Evolutionary conservation across 306 rosid species (phyloP).

Genomic region (Elaeagnus macrophylla): DNA sequence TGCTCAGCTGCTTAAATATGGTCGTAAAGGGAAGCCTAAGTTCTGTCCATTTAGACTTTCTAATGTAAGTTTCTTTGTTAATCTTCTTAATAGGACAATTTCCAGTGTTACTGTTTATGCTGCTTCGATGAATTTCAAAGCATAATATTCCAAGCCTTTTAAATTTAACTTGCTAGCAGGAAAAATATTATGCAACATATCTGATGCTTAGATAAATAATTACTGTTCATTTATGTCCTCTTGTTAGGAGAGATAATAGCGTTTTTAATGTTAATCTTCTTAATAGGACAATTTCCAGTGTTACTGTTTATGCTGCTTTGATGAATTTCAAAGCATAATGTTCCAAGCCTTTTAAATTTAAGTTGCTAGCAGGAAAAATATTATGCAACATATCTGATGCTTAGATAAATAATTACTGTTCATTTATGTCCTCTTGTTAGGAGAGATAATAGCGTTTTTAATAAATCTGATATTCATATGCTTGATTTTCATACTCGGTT

Average conservation of each 20-base stretch:
- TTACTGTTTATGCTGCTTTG: background rate
- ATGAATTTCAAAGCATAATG: background rate
- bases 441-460: too few species aligned
- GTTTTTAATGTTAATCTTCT: constrained; percentile 18
- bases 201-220: background rate
- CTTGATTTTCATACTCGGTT: too few species aligned
- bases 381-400: background rate
- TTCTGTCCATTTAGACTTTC: constrained; percentile 89
- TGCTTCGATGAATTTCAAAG: background rate
- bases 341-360: background rate
- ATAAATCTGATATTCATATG: too few species aligned
- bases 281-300: background rate
- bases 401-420: background rate
- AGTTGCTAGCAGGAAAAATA: background rate
- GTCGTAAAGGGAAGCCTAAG: constrained; percentile 99
- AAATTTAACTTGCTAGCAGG: background rate
- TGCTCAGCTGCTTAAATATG: constrained; percentile 89
- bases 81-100: background rate
- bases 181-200: background rate
- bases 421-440: too few species aligned
- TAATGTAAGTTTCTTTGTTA: constrained; percentile 45
- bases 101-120: background rate
- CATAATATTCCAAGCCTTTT: background rate
- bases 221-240: too few species aligned
- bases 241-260: too few species aligned